These are phyloP conservation scores for Rhododendron williamsianum DNA, from an alignment of 148 eudicot genomes.

Conservation along the genomic window DNA sequence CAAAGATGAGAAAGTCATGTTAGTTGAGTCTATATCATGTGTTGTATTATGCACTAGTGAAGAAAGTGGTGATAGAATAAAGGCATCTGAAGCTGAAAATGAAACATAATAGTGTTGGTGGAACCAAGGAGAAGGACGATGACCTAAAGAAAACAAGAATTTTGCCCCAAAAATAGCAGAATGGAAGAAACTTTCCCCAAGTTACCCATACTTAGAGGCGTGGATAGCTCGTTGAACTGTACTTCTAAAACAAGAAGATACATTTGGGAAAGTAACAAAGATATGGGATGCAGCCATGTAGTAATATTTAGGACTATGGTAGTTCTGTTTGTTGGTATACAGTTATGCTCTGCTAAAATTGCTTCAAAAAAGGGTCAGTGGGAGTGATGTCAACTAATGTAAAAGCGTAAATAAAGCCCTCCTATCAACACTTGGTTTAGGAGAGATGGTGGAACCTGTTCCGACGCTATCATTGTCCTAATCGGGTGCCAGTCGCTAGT, in stretches of 20 bases:
- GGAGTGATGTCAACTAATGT: not conserved
- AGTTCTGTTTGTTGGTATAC: not conserved
- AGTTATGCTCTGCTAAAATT: not conserved
- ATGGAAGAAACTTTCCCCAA: not conserved
- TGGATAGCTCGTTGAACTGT: not conserved
- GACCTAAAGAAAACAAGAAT: not conserved
- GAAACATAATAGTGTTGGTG: not conserved
- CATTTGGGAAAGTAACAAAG: not conserved
- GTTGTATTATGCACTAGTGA: not conserved
- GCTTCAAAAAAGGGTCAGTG: not conserved
- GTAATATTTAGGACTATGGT: not conserved
- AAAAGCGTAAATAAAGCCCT: not conserved
- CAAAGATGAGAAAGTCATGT: not conserved
- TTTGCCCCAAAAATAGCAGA: not conserved
- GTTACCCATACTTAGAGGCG: not conserved
- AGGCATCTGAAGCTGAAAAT: not conserved
- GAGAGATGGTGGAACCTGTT: not conserved
- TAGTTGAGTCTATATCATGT: not conserved
- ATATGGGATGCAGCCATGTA: not conserved
- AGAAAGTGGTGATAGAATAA: not conserved
- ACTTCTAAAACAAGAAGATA: not conserved
- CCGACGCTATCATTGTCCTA: not conserved
- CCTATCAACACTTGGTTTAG: not conserved
- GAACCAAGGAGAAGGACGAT: not conserved
- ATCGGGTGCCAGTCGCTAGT: not conserved